Conservation (phyloP, 768 basidiomycete genomes). For the Mycena floridula region DNA sequence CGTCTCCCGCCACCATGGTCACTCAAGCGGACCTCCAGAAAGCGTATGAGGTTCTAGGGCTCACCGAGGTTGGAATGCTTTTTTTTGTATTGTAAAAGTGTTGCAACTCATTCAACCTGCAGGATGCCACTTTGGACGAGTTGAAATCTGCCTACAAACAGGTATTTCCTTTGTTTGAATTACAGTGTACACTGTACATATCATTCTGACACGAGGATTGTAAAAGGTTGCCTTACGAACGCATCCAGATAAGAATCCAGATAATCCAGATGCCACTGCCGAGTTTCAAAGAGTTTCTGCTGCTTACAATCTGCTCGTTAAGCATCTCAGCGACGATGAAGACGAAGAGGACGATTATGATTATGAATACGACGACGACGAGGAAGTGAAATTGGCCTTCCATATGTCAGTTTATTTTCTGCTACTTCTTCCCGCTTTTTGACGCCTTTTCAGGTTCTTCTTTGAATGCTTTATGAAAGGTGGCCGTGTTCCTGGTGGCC, state of each 20-base stretch:
- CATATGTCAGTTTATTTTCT: slow-evolving; percentile 34
- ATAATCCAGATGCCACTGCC: slow-evolving; percentile 56
- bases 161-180: slow-evolving; percentile 25
- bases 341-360: slow-evolving; percentile 13
- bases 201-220: too few species aligned
- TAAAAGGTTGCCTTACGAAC: slow-evolving; percentile 56
- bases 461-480: slow-evolving; percentile 39
- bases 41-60: slow-evolving; percentile 40
- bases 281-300: slow-evolving; percentile 66
- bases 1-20: neutral
- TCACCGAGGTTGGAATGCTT: slow-evolving; percentile 41
- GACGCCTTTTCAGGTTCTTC: slow-evolving; percentile 30
- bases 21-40: slow-evolving; percentile 12
- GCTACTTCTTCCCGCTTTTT: slow-evolving; percentile 6
- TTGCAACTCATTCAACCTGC: slow-evolving; percentile 8
- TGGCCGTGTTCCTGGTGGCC: too few species aligned
- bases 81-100: neutral
- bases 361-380: slow-evolving; percentile 26
- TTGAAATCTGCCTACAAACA: slow-evolving; percentile 68
- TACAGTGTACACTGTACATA: slow-evolving; percentile 1
- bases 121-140: slow-evolving; percentile 59
- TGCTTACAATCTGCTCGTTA: slow-evolving; percentile 58
- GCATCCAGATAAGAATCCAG: slow-evolving; percentile 75
- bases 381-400: slow-evolving; percentile 29
- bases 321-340: slow-evolving; percentile 33